Conservation (phyloP, 1,284 basidiomycete genomes). For the Porodaedalea pini region DNA sequence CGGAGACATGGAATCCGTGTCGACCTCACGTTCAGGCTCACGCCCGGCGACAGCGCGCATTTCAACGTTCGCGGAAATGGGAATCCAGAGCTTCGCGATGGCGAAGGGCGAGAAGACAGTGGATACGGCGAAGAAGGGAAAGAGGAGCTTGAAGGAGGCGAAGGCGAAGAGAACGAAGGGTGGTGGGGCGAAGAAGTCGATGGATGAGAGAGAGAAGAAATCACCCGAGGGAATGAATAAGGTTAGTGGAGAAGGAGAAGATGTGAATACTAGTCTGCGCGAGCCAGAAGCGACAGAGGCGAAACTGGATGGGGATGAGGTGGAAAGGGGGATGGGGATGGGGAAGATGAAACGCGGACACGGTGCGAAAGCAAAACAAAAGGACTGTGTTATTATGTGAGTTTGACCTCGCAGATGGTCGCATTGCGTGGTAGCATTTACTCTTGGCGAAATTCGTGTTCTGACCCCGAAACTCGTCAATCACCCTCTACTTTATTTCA, state of each 20-base stretch:
- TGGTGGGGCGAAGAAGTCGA: neutral
- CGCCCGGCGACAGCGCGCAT: neutral
- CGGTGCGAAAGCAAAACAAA: neutral
- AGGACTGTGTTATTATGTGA: slow-evolving; percentile 8
- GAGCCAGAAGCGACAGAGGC: neutral
- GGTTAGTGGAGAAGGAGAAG: neutral
- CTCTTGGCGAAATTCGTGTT: too few species aligned
- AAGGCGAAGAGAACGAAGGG: neutral
- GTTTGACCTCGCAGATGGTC: too few species aligned
- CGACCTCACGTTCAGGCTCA: neutral
- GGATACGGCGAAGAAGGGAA: neutral
- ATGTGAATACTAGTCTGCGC: neutral
- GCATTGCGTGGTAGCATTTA: too few species aligned
- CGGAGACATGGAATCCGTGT: neutral
- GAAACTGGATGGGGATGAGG: neutral
- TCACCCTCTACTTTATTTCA: too few species aligned
- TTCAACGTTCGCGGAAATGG: slow-evolving; percentile 17
- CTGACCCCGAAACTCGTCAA: too few species aligned
- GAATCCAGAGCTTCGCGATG: slow-evolving; percentile 13
- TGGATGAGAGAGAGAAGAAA: neutral
- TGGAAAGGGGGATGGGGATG: neutral
- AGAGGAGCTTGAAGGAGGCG: neutral
- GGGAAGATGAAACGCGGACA: neutral
- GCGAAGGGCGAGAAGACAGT: slow-evolving; percentile 11
- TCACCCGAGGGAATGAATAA: neutral